Percentiles rank a stretch among this genome's conserved stretches.
Conservation (phyloP, 108 stramenopile genomes). For the Nannochloropsis oceanica region DNA sequence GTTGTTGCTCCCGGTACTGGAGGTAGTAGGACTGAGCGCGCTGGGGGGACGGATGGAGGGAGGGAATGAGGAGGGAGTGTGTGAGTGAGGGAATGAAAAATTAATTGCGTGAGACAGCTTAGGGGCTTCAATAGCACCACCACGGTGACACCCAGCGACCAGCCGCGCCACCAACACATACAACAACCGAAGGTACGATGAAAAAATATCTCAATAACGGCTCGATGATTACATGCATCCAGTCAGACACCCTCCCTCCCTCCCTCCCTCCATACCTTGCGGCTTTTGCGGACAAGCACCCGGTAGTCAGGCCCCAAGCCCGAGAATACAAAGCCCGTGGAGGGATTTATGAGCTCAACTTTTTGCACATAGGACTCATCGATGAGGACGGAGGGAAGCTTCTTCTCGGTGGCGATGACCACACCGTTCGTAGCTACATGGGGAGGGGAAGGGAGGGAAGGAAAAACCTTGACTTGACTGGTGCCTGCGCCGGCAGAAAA, state of each 20-base stretch:
- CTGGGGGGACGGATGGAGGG: neutral
- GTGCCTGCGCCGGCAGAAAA: neutral
- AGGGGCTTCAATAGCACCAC: no score
- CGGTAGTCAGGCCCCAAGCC: conserved; percentile 98
- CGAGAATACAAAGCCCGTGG: conserved; percentile 82
- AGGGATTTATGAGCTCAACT: conserved; percentile 69
- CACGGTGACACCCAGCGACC: no score
- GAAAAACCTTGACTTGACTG: neutral
- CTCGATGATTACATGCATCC: no score
- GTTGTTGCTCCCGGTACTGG: conserved; percentile 67
- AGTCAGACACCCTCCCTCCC: no score
- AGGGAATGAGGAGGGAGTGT: no score
- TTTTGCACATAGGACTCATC: conserved; percentile 70
- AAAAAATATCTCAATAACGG: no score
- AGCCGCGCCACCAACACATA: no score
- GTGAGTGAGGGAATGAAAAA: no score
- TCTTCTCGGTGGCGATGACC: conserved; percentile 97
- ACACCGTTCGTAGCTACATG: conserved; percentile 83
- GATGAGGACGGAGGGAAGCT: conserved; percentile 66
- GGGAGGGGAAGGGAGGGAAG: neutral
- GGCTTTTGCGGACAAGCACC: conserved; percentile 78
- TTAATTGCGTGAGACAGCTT: no score
- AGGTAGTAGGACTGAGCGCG: conserved; percentile 23
- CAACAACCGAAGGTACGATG: no score
- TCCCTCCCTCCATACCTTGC: conserved; percentile 45